These are phyloP conservation scores for Aspergillus awamori DNA, from an alignment of 2,329 filamentous ascomycete genomes.

Conservation along the genomic window DNA sequence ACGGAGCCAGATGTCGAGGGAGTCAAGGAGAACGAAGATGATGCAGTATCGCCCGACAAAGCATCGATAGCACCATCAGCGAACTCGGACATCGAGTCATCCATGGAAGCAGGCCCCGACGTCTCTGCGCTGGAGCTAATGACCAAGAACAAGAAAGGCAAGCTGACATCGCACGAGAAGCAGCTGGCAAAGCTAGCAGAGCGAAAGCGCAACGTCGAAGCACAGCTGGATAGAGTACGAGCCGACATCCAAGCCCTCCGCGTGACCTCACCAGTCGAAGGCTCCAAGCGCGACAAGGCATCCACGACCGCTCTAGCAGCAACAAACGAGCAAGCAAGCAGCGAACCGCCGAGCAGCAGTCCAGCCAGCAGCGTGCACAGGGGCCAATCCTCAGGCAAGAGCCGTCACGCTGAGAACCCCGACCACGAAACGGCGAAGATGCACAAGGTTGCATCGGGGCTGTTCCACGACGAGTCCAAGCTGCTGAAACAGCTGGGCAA, in stretches of 20 bases:
- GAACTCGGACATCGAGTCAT: slow-evolving; percentile 24
- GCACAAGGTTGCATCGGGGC: slow-evolving; percentile 34
- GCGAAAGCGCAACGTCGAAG: slow-evolving; percentile 44
- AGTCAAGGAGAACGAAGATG: slow-evolving; percentile 4
- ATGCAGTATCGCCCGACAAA: slow-evolving; percentile 21
- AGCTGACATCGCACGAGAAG: slow-evolving; percentile 43
- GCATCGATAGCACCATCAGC: slow-evolving; percentile 16
- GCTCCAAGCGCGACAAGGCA: slow-evolving; percentile 15
- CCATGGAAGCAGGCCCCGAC: slow-evolving; percentile 26
- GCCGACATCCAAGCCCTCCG: slow-evolving; percentile 38
- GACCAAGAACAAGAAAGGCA: slow-evolving; percentile 32
- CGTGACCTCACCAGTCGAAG: slow-evolving; percentile 9
- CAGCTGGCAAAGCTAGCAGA: slow-evolving; percentile 48
- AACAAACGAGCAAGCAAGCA: slow-evolving; percentile 23
- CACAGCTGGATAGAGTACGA: slow-evolving; percentile 40
- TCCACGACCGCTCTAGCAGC: slow-evolving; percentile 16
- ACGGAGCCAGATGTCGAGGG: neutral
- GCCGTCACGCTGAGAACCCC: slow-evolving; percentile 11
- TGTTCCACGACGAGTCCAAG: slow-evolving; percentile 40
- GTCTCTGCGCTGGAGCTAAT: slow-evolving; percentile 29
- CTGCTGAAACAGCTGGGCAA: slow-evolving; percentile 45
- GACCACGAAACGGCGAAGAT: slow-evolving; percentile 27
- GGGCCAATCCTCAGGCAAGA: slow-evolving; percentile 18
- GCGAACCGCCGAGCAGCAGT: slow-evolving; percentile 24
- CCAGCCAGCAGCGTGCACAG: slow-evolving; percentile 14